A percentile compares a stretch with the other conserved stretches of the same genome.
phyloP scores from a whole-genome alignment of 2,329 filamentous ascomycete species.

The Blastomyces gilchristii region DNA sequence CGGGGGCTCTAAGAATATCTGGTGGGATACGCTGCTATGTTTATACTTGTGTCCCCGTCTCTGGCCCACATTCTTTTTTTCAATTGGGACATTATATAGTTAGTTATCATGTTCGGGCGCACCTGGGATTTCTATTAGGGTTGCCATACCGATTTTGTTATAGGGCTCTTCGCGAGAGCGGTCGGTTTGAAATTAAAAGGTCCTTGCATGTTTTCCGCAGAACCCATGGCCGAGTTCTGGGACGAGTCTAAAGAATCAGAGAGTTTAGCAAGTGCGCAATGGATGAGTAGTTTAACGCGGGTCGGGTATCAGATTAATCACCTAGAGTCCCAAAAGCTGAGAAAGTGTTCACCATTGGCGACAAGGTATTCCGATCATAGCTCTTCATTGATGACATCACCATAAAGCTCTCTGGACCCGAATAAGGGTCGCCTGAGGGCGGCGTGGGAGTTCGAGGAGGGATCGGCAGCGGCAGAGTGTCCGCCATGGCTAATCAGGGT shows the following conservation, averaged over 20 bases:
- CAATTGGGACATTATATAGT: conserved; percentile 4
- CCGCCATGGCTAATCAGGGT: conserved; percentile 41
- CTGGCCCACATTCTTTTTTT: conserved; percentile 67
- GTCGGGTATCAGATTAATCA: conserved; percentile 18
- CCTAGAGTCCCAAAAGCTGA: conserved; percentile 19
- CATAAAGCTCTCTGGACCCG: conserved; percentile 18
- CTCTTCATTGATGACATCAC: conserved; percentile 22
- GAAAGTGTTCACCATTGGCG: conserved; percentile 36
- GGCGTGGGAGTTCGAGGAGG: conserved; percentile 57
- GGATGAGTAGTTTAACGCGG: conserved; percentile 17
- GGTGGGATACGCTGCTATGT: conserved; percentile 89
- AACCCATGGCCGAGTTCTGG: conserved; percentile 20
- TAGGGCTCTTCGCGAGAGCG: conserved; percentile 60
- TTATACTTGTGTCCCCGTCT: conserved; percentile 95
- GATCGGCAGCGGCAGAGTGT: conserved; percentile 47
- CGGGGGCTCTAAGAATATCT: conserved; percentile 90
- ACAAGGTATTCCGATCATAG: conserved; percentile 38
- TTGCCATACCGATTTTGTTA: conserved; percentile 59
- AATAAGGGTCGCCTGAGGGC: conserved; percentile 38
- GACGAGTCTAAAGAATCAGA: conserved; percentile 18
- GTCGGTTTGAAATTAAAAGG: conserved; percentile 95
- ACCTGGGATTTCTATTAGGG: not conserved
- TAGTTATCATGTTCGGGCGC: conserved; percentile 14
- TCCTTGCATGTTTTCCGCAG: conserved; percentile 28
- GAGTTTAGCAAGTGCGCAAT: not conserved